Evolutionary conservation across 192 early-diverging fungal species (phyloP).

Genomic region (Phlyctochytrium planicorne): DNA sequence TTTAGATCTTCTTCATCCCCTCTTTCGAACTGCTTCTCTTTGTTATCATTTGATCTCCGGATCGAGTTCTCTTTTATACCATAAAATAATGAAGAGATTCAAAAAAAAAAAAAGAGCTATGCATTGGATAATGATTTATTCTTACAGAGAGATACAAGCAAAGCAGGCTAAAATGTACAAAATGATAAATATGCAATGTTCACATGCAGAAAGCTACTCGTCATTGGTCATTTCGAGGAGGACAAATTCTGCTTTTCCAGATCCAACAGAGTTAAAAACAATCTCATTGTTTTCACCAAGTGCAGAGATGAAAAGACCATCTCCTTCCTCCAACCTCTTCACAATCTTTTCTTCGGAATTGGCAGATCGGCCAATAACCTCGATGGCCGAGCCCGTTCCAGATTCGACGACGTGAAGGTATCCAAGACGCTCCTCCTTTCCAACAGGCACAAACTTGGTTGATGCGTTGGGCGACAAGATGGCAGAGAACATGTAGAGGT

Average conservation of each 20-base stretch:
- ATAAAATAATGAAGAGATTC: no score
- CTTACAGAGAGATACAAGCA: constrained; percentile 73
- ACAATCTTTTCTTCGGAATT: background rate
- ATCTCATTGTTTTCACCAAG: background rate
- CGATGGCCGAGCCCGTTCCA: background rate
- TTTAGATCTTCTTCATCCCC: no score
- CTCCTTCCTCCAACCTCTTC: background rate
- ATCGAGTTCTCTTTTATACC: no score
- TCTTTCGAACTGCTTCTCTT: no score
- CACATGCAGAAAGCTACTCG: background rate
- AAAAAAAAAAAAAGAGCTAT: no score
- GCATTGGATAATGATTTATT: no score
- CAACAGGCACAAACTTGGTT: background rate
- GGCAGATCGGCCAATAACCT: no score
- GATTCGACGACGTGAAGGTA: background rate
- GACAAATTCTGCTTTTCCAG: background rate
- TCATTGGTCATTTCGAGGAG: background rate
- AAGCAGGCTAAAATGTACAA: constrained; percentile 18
- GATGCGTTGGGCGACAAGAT: background rate
- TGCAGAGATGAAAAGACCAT: background rate
- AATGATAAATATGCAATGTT: background rate
- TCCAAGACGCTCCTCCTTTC: background rate
- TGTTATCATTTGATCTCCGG: no score
- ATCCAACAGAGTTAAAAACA: background rate
- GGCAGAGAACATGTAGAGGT: background rate